Conservation (phyloP, 2,329 filamentous ascomycete species). For the Fusarium sororula region DNA sequence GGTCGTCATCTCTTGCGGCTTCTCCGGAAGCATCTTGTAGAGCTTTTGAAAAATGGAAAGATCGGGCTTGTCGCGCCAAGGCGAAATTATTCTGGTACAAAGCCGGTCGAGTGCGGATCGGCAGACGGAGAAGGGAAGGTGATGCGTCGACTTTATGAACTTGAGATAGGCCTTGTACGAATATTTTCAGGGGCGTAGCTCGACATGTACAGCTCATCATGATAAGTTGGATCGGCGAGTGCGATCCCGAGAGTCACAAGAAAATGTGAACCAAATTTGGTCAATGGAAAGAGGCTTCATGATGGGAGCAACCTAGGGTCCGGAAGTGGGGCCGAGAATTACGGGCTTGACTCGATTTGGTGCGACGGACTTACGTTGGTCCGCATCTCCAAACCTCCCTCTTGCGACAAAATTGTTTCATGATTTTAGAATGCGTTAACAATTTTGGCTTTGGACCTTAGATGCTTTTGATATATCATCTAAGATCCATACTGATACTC, state of each 20-base stretch:
- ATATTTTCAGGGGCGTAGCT: constrained; percentile 56
- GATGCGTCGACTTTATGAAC: constrained; percentile 47
- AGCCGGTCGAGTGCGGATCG: constrained; percentile 8
- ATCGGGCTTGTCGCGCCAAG: constrained; percentile 36
- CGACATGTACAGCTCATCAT: constrained; percentile 61
- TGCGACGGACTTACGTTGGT: constrained; percentile 14
- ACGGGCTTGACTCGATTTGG: background rate
- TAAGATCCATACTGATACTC: too few relatives aligned
- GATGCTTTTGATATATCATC: background rate
- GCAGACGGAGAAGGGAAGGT: constrained; percentile 27
- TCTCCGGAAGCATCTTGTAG: constrained; percentile 27
- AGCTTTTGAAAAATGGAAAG: constrained; percentile 34
- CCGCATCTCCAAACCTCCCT: background rate
- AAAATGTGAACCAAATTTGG: constrained; percentile 39
- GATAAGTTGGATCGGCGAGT: constrained; percentile 6
- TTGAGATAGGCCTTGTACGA: constrained; percentile 57
- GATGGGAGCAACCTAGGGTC: constrained; percentile 31
- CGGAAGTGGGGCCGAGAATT: constrained; percentile 31
- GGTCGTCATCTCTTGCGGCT: background rate
- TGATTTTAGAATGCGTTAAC: background rate
- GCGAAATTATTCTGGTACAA: constrained; percentile 22
- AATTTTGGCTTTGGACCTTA: background rate
- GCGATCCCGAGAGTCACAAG: constrained; percentile 5
- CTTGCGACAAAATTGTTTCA: background rate
- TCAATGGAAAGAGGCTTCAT: constrained; percentile 30